Conservation (phyloP, 345 rosid species). For the Citrus reticulata region DNA sequence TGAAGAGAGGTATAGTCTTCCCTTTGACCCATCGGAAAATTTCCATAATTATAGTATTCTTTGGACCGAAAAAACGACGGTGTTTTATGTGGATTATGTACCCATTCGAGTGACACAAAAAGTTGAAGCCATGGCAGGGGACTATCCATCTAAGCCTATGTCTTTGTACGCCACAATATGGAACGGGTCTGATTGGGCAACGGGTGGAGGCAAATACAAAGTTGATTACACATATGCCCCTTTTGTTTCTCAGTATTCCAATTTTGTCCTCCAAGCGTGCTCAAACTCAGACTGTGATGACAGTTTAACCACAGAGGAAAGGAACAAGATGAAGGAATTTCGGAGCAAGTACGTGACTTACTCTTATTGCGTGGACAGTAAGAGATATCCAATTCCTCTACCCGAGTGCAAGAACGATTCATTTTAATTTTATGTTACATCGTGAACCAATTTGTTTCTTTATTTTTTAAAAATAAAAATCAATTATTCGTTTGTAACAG, state of each 20-base stretch:
- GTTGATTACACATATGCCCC: slow-evolving; percentile 15
- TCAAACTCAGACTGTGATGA: background rate
- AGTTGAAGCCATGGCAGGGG: slow-evolving; percentile 11
- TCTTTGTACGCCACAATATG: slow-evolving; percentile 22
- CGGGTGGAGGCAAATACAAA: slow-evolving; percentile 9
- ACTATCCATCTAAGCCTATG: slow-evolving; percentile 19
- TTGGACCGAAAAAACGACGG: background rate
- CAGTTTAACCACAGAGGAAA: background rate
- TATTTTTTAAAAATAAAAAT: no score
- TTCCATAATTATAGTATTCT: slow-evolving; percentile 7
- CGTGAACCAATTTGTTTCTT: no score
- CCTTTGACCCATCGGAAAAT: slow-evolving; percentile 20
- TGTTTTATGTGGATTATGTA: slow-evolving; percentile 14
- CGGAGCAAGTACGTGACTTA: slow-evolving; percentile 5
- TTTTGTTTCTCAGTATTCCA: background rate
- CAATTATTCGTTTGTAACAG: no score
- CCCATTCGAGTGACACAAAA: slow-evolving; percentile 8
- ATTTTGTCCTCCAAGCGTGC: background rate
- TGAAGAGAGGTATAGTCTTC: slow-evolving; percentile 12
- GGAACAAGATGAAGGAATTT: slow-evolving; percentile 6
- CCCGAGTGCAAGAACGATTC: background rate
- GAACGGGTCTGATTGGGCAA: slow-evolving; percentile 26
- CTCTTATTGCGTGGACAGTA: background rate
- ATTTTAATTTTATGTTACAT: no score
- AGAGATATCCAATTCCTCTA: background rate